Base-by-base conservation (phyloP, 768 basidiomycete species). In the Mycena kentingensis region DNA sequence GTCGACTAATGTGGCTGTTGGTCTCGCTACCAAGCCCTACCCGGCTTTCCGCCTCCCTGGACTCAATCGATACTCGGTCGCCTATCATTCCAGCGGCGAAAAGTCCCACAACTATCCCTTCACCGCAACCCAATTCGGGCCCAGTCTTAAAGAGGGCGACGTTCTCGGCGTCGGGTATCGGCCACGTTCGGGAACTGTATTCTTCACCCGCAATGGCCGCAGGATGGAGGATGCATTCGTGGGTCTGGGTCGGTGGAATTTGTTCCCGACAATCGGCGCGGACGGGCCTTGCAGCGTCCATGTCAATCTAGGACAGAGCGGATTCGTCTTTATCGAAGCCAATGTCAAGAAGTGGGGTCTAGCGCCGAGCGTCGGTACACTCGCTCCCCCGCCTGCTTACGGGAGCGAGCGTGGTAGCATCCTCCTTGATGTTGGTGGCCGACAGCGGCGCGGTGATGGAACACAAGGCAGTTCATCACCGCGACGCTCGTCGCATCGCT, bases 311-410 rank as follows among this genome's bases (percentile, higher is more conserved):
- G 97, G 97, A 7, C 97, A 98, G 71, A 88, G 92, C 4, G 97
- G 97, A 4, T 99, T 99, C 67, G 97, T 98, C 32, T 98, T 97
- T 63, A 98, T 99, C 63, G 97, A 99, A 73, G 97, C 97, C 28
- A 98, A 99, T 66, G 97, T 99, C 57, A 99, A 99, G 80, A 98
- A 98, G 68, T 99, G 97, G 97, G 97, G 97, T 16, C 72, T 98
- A 27, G 97, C 97, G 28, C 97, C 97, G 7, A 97, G 94, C 67
- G 88, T 95, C 13, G 97, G 97, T 41, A 98, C 97, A 0, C 79
- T 98, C 10, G 96, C 96, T 2, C 97, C 97, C 15, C 97, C 97
- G 25, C 97, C 97, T 5, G 95, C 97, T 1, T 98, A 98, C 70
- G 97, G 97, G 16, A 93, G 90, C 62, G 97, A 99, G 68, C 81